Evolutionary conservation across 768 basidiomycete species (phyloP).

Genomic region (Termitomyces sp.): DNA sequence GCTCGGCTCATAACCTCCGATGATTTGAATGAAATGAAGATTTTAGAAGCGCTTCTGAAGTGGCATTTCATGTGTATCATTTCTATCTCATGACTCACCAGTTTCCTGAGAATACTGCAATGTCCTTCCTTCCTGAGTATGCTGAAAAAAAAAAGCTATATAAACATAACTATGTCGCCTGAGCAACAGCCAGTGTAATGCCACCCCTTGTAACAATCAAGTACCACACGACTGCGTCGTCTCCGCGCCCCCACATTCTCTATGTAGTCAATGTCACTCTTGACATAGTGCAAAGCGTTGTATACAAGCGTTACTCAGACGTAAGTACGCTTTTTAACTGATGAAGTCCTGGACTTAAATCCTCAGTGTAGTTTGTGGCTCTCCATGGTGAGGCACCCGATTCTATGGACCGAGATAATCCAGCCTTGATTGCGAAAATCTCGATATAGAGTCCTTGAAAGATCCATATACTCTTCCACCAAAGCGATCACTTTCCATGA

Average conservation of each 20-base stretch:
- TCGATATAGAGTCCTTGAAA: slow-evolving; percentile 17
- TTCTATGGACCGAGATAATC: background rate
- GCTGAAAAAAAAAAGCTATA: background rate
- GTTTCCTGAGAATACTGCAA: background rate
- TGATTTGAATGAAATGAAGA: background rate
- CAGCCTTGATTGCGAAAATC: background rate
- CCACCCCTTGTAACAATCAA: slow-evolving; percentile 26
- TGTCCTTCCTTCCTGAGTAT: background rate
- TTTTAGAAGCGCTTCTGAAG: background rate
- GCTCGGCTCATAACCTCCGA: background rate
- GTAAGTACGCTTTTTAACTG: background rate
- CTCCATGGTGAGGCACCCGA: slow-evolving; percentile 28
- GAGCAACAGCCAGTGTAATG: slow-evolving; percentile 10
- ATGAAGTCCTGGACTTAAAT: background rate
- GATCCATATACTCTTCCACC: slow-evolving; percentile 40
- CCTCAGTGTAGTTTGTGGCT: slow-evolving; percentile 25
- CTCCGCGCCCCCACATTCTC: slow-evolving; percentile 42
- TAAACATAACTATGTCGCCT: background rate
- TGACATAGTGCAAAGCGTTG: slow-evolving; percentile 12
- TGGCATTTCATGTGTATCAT: background rate
- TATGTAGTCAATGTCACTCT: slow-evolving; percentile 33
- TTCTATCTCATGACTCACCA: background rate
- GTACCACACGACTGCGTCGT: slow-evolving; percentile 40
- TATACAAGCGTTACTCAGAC: background rate
- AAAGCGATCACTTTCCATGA: slow-evolving; percentile 43